Percentiles rank a stretch among this genome's conserved stretches.
phyloP scores from a whole-genome alignment of 1,139 yeast genomes.

The Debaryomycetaceae sp. region DNA sequence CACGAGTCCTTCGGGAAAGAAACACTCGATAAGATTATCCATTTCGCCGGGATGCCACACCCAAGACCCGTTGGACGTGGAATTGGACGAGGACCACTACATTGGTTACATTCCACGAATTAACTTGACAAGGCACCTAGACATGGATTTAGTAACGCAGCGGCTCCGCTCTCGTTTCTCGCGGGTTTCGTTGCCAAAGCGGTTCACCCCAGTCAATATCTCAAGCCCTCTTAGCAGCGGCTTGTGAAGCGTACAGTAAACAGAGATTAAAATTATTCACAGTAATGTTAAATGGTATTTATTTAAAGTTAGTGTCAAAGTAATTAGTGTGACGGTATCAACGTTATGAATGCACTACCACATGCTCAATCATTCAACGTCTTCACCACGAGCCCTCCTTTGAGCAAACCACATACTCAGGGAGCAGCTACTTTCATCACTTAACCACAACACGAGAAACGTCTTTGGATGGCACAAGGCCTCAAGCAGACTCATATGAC shows the following conservation, averaged over 20 bases:
- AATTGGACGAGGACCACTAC: conserved; percentile 91
- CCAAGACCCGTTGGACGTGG: conserved; percentile 93
- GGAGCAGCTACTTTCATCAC: no score
- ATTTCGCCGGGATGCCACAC: conserved; percentile 98
- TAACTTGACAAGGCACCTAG: conserved; percentile 84
- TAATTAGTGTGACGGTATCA: background rate
- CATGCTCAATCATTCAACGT: background rate
- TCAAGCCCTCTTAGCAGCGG: conserved; percentile 46
- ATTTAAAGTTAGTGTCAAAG: background rate
- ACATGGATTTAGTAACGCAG: conserved; percentile 80
- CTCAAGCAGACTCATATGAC: conserved; percentile 46
- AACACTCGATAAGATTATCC: conserved; percentile 78
- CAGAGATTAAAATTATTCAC: no score
- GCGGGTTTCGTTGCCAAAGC: conserved; percentile 84
- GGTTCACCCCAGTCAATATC: conserved; percentile 81
- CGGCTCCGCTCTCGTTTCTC: conserved; percentile 73
- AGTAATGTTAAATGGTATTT: background rate
- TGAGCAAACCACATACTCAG: no score
- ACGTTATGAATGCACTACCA: background rate
- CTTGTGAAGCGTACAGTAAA: conserved; percentile 3
- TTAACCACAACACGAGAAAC: no score
- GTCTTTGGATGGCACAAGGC: no score
- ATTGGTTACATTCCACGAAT: conserved; percentile 91
- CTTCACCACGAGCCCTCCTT: no score
- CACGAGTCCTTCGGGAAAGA: conserved; percentile 49